Evolutionary conservation across 331 rosid species (phyloP).

Genomic region (Rosa hybrid): DNA sequence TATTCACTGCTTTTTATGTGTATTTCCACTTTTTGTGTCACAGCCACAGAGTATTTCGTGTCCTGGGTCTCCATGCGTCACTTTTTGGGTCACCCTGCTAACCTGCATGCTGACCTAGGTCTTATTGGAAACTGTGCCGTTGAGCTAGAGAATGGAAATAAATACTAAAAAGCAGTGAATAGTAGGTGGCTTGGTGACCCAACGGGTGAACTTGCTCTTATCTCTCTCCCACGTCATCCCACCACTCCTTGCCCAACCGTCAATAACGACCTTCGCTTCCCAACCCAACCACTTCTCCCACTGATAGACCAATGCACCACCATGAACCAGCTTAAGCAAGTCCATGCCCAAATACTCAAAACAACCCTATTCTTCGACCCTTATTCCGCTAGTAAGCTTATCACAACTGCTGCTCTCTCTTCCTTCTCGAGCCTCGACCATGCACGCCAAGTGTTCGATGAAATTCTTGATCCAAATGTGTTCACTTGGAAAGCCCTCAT

Average conservation of each 20-base stretch:
- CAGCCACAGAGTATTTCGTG: too few species aligned
- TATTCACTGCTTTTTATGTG: too few species aligned
- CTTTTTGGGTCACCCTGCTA: too few species aligned
- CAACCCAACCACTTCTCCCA: slow-evolving; percentile 21
- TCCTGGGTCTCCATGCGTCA: too few species aligned
- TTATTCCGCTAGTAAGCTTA: slow-evolving; percentile 48
- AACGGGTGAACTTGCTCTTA: too few species aligned
- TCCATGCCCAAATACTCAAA: slow-evolving; percentile 63
- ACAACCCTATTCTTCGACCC: slow-evolving; percentile 45
- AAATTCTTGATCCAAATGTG: slow-evolving; percentile 59
- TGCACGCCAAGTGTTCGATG: slow-evolving; percentile 54
- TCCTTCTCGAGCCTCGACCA: slow-evolving; percentile 46
- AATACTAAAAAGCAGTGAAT: too few species aligned
- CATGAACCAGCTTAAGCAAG: slow-evolving; percentile 45
- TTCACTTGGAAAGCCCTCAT: slow-evolving; percentile 66
- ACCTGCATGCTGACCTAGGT: too few species aligned
- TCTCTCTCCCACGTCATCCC: slow-evolving; percentile 27
- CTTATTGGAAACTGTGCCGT: too few species aligned
- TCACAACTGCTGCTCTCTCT: slow-evolving; percentile 39
- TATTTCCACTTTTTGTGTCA: too few species aligned
- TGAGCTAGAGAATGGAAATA: too few species aligned
- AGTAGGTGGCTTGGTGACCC: too few species aligned
- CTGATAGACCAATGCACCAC: slow-evolving; percentile 41
- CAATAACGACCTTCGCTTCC: slow-evolving; percentile 25
- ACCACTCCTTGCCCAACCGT: slow-evolving; percentile 14